Evolutionary conservation across 2,329 filamentous ascomycete genomes (phyloP).

Genomic region (Bertia moriformis): DNA sequence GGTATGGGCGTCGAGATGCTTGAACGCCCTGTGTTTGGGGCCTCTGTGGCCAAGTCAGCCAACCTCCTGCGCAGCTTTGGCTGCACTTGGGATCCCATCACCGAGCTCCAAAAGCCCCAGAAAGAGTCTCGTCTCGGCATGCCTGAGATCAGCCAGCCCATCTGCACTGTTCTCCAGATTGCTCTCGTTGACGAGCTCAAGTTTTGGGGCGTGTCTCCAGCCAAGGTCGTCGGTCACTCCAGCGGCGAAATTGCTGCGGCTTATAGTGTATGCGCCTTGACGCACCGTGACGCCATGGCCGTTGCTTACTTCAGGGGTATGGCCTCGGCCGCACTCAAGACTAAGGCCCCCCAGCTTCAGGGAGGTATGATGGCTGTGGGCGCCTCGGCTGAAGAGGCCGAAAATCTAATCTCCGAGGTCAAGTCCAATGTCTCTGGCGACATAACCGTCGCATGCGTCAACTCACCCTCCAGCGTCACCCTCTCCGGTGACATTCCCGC

Average conservation of each 20-base stretch:
- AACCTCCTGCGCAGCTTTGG: too few species aligned
- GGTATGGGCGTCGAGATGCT: slow-evolving; percentile 6
- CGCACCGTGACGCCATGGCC: neutral
- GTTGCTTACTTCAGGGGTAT: neutral
- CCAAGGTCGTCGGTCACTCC: slow-evolving; percentile 3
- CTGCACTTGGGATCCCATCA: too few species aligned
- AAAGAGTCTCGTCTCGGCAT: too few species aligned
- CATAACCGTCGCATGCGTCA: slow-evolving; percentile 17
- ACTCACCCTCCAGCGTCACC: slow-evolving; percentile 14
- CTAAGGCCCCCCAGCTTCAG: too few species aligned
- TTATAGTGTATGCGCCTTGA: neutral
- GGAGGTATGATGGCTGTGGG: too few species aligned
- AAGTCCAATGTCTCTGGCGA: too few species aligned
- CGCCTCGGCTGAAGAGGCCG: too few species aligned
- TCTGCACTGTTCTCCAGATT: slow-evolving; percentile 2
- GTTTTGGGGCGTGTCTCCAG: neutral
- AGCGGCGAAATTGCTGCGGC: slow-evolving; percentile 4
- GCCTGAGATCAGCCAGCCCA: neutral
- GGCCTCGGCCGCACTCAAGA: too few species aligned
- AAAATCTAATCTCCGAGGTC: too few species aligned
- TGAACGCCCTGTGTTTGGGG: neutral
- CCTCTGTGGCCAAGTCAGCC: too few species aligned
- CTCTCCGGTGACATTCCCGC: slow-evolving; percentile 7
- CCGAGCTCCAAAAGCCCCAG: too few species aligned
- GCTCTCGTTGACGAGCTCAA: slow-evolving; percentile 1